phyloP scores from a whole-genome alignment of 495 filamentous ascomycete genomes.

The Xylaria nigripes region DNA sequence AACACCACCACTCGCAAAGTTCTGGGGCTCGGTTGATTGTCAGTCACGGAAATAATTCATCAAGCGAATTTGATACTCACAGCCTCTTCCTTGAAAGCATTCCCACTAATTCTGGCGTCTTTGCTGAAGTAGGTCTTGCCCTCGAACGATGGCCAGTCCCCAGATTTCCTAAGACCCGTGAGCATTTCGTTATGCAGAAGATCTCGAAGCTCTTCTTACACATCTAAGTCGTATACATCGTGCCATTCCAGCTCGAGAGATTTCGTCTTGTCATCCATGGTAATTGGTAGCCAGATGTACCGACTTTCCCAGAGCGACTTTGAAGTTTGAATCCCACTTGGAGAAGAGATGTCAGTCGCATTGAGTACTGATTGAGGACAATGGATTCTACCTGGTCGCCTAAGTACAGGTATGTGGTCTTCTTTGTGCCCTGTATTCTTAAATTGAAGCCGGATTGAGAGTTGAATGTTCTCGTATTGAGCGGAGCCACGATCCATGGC shows the following conservation, averaged over 20 bases:
- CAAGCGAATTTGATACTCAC: conserved; percentile 7
- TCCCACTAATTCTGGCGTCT: conserved; percentile 33
- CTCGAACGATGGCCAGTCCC: conserved; percentile 34
- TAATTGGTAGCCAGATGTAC: conserved; percentile 46
- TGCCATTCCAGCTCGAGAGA: conserved; percentile 33
- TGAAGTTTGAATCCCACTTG: conserved; percentile 42
- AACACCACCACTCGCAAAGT: conserved; percentile 36
- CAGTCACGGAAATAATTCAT: not conserved
- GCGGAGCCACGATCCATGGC: conserved; percentile 39
- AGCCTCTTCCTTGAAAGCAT: conserved; percentile 42
- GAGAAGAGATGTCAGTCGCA: not conserved
- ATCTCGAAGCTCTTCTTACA: conserved; percentile 17
- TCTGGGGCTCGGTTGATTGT: conserved; percentile 14
- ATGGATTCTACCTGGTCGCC: conserved; percentile 31
- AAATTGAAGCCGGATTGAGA: conserved; percentile 46
- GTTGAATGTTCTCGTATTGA: conserved; percentile 43
- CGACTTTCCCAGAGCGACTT: conserved; percentile 45
- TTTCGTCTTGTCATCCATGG: conserved; percentile 32
- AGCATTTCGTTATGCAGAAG: not conserved
- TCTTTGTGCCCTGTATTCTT: conserved; percentile 35
- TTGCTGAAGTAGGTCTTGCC: conserved; percentile 35
- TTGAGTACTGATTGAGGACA: not conserved
- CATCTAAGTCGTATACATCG: conserved; percentile 38
- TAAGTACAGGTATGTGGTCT: conserved; percentile 45
- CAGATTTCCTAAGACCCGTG: conserved; percentile 30